Base-by-base conservation (phyloP, 306 rosid genomes). In the Quercus gilva region DNA sequence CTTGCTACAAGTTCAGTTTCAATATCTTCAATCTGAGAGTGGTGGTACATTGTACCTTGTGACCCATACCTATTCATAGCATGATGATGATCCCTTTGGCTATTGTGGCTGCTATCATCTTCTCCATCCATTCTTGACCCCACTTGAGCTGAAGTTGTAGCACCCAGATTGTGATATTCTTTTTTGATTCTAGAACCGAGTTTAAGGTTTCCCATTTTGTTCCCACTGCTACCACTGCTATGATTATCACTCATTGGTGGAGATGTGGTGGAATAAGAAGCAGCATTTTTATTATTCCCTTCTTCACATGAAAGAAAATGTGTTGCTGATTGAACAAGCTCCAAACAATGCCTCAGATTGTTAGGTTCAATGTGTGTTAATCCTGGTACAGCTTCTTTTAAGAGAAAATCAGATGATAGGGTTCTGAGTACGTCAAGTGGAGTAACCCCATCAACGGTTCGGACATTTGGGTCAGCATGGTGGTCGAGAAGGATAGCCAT, bases 361-460 rank as follows among this genome's bases (percentile, higher is more conserved):
- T 95, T 95, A 2, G 98, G 99, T 56, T 95, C 99, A 2, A 93
- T 91, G 83, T 90, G 98, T 1, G 96, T 87, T 4, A 95, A 76
- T 26, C 99, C 99, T 7, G 96, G 99, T 9, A 95, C 94, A 1
- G 99, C 99, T 2, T 96, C 99, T 84, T 95, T 95, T 88, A 95
- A 95, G 4, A 95, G 93, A 29, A 95, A 95, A 77, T 95, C 99
- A 0, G 99, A 95, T 3, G 99, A 91, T 90, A 95, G 97, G 97
- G 99, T 95, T 93, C 99, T 78, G 0, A 95, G 89, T 0, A 93
- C 91, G 79, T 95, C 99, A 1, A 95, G 84, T 0, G 99, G 97
- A 0, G 98, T 95, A 15, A 93, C 86, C 1, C 92, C 97, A 0
- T 91, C 93, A 0, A 95, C 86, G 0, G 98, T 95, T 12, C 97